A percentile compares a stretch with the other conserved stretches of the same genome.
These are phyloP conservation scores for Mortierella sp. DNA, from an alignment of 371 early-diverging fungal genomes.

Conservation along the genomic window DNA sequence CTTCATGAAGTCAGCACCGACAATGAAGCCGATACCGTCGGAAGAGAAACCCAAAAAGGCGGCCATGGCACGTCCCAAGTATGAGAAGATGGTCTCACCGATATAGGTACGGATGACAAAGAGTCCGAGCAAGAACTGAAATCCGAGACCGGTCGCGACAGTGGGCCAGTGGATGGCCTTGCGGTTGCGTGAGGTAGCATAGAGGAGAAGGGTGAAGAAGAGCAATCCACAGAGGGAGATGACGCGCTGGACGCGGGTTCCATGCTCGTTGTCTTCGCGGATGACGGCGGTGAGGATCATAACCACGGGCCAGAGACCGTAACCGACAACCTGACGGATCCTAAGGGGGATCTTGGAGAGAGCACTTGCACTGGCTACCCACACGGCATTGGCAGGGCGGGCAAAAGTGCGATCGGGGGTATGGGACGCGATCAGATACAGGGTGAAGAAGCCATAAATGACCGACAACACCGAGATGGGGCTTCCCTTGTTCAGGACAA, in stretches of 20 bases:
- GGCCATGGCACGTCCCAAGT: constrained; percentile 74
- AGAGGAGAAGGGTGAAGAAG: constrained; percentile 67
- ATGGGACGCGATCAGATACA: constrained; percentile 67
- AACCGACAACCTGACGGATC: constrained; percentile 43
- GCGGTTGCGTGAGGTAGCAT: constrained; percentile 72
- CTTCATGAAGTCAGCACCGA: constrained; percentile 66
- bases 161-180: constrained; percentile 81
- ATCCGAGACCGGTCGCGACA: constrained; percentile 73
- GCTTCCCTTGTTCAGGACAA: constrained; percentile 29
- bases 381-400: constrained; percentile 55
- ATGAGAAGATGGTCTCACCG: constrained; percentile 84
- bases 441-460: constrained; percentile 67
- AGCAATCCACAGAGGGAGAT: constrained; percentile 82
- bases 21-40: constrained; percentile 74
- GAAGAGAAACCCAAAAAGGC: constrained; percentile 76
- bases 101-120: constrained; percentile 83
- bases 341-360: constrained; percentile 13
- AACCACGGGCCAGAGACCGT: constrained; percentile 56
- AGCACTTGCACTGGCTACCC: constrained; percentile 31
- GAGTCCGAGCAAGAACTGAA: constrained; percentile 85
- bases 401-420: constrained; percentile 60
- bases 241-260: constrained; percentile 76
- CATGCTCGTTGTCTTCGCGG: constrained; percentile 61
- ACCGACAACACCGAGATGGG: constrained; percentile 53
- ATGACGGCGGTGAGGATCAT: constrained; percentile 71